phyloP scores from a whole-genome alignment of 1,284 basidiomycete species.

The Xanthoconium separans region DNA sequence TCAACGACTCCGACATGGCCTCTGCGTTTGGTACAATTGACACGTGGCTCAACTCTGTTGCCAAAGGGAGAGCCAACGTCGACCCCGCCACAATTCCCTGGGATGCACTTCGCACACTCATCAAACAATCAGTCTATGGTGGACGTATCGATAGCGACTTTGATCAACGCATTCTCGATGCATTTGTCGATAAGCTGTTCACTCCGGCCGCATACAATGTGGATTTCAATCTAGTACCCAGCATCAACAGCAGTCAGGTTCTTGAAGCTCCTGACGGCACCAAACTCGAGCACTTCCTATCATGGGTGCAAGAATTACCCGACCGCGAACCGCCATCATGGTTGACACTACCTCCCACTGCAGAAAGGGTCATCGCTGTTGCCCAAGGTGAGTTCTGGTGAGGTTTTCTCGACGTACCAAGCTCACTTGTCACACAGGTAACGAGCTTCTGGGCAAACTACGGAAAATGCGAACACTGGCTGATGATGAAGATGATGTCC shows the following conservation, averaged over 20 bases:
- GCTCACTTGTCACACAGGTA: slow-evolving; percentile 50
- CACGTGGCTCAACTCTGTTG: slow-evolving; percentile 76
- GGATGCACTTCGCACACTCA: slow-evolving; percentile 85
- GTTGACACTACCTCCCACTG: slow-evolving; percentile 87
- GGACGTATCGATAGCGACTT: slow-evolving; percentile 92
- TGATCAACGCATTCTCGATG: slow-evolving; percentile 87
- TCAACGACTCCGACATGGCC: slow-evolving; percentile 97
- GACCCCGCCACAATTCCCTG: slow-evolving; percentile 90
- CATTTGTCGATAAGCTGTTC: slow-evolving; percentile 90
- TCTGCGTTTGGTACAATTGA: slow-evolving; percentile 91
- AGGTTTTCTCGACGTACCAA: neutral
- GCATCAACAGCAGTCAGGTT: slow-evolving; percentile 53
- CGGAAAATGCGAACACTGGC: slow-evolving; percentile 89
- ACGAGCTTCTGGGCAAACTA: slow-evolving; percentile 78
- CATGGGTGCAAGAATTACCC: slow-evolving; percentile 84
- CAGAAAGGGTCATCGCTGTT: slow-evolving; percentile 87
- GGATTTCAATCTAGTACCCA: slow-evolving; percentile 85
- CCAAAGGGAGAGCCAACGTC: slow-evolving; percentile 87
- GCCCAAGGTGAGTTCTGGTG: slow-evolving; percentile 69
- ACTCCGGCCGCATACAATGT: slow-evolving; percentile 86
- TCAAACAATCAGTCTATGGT: slow-evolving; percentile 95
- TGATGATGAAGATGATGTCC: slow-evolving; percentile 80
- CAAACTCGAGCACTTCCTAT: slow-evolving; percentile 84
- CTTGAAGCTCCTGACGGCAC: slow-evolving; percentile 86
- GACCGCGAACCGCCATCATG: slow-evolving; percentile 91